These are phyloP conservation scores for Kodamaea ohmeri DNA, from an alignment of 1,139 yeast genomes.

Conservation along the genomic window DNA sequence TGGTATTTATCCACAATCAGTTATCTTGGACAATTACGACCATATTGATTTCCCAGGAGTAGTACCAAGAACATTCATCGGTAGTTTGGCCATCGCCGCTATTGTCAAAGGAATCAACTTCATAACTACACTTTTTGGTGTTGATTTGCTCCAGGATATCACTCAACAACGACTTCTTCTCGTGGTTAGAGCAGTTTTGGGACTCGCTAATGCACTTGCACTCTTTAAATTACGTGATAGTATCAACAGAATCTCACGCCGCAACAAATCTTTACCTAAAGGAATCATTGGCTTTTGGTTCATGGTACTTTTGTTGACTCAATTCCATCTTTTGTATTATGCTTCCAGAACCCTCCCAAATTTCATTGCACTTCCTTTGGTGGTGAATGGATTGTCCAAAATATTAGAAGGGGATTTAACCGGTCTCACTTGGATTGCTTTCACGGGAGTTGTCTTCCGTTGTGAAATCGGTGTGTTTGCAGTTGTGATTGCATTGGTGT, in stretches of 20 bases:
- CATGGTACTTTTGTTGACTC: conserved; percentile 54
- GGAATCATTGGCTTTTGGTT: conserved; percentile 55
- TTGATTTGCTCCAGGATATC: conserved; percentile 18
- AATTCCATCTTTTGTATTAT: conserved; percentile 79
- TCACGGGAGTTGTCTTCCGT: conserved; percentile 68
- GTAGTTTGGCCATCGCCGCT: conserved; percentile 57
- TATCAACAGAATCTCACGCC: conserved; percentile 26
- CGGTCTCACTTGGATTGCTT: conserved; percentile 59
- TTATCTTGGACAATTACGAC: conserved; percentile 52
- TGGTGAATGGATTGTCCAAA: conserved; percentile 53
- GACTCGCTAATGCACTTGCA: conserved; percentile 43
- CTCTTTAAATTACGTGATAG: conserved; percentile 28
- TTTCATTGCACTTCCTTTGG: conserved; percentile 77
- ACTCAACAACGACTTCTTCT: conserved; percentile 47
- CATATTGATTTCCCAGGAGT: conserved; percentile 82
- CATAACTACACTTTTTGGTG: conserved; percentile 18
- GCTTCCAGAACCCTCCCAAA: conserved; percentile 83
- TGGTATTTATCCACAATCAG: conserved; percentile 48
- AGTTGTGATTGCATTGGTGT: conserved; percentile 41
- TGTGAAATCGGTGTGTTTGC: conserved; percentile 68
- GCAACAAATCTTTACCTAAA: conserved; percentile 19
- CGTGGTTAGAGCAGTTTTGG: conserved; percentile 52
- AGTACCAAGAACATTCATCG: conserved; percentile 83
- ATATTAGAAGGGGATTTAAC: conserved; percentile 49
- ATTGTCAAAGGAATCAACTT: conserved; percentile 34